Base-by-base conservation (phyloP, 164 flowering plant species). In the Platanus orientalis region DNA sequence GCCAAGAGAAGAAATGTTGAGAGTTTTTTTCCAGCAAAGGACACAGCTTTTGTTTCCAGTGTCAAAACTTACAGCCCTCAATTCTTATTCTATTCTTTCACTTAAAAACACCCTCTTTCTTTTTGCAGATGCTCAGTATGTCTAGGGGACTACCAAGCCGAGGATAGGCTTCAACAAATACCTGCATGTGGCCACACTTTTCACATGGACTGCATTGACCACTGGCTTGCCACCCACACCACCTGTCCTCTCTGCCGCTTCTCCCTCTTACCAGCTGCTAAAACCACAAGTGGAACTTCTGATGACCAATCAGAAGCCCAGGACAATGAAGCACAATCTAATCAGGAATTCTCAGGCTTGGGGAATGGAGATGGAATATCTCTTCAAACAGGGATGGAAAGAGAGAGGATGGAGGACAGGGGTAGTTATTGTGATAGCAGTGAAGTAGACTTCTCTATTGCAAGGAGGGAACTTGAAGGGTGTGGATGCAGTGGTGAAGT, bases 101-200 rank as follows among this genome's bases (percentile, higher is more conserved):
- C 42, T 3, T 7, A 3, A 36, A 17, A 27, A 45, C 17, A 47
- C 14, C 47, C 1, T 32, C 23, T 32, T 59, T 56, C 6, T 25
- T 23, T 7, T 54, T 73, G 66, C 84, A 89, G 97, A 71, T 92
- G 97, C 59, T 82, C 97, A 1, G 90, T 92, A 32, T 92, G 97
- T 76, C 83, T 92, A 20, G 89, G 78, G 9, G 96, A 92, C 59
- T 92, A 87, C 78, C 80, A 78, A 66, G 82, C 89, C 11, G 91
- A 87, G 51, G 96, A 89, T 60, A 79, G 58, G 71, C 92, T 92
- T 67, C 97, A 87, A 70, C 92, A 84, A 60, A 81, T 92, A 63
- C 97, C 97, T 11, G 74, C 77, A 20, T 89, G 97, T 57, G 85
- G 85, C 24, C 97, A 89, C 72, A 73, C 89, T 7, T 89, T 89